A percentile compares a stretch with the other conserved stretches of the same genome.
phyloP scores from a whole-genome alignment of 495 filamentous ascomycete species.

The Cudoniella acicularis region DNA sequence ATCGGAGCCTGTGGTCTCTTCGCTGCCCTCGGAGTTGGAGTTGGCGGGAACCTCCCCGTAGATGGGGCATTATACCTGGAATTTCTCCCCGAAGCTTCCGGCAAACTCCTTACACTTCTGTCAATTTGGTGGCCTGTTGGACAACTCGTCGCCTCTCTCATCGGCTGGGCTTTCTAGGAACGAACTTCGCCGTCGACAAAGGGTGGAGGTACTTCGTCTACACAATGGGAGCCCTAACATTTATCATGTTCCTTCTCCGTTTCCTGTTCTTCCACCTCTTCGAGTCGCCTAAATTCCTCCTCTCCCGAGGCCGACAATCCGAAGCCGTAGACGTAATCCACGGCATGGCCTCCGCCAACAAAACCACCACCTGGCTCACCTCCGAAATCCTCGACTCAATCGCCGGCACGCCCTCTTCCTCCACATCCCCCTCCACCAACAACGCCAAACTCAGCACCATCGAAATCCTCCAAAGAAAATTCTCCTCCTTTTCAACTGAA shows the following conservation, averaged over 20 bases:
- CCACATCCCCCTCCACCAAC: conserved; percentile 21
- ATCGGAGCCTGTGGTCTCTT: conserved; percentile 57
- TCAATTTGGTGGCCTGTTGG: conserved; percentile 82
- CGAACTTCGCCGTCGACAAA: conserved; percentile 62
- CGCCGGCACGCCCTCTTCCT: conserved; percentile 38
- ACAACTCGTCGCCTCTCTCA: conserved; percentile 61
- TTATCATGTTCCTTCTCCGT: conserved; percentile 65
- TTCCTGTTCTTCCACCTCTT: conserved; percentile 80
- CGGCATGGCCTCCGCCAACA: conserved; percentile 68
- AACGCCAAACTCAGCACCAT: conserved; percentile 27
- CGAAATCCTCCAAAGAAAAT: conserved; percentile 15
- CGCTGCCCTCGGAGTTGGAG: conserved; percentile 45
- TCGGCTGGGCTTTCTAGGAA: conserved; percentile 74
- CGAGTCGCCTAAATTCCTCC: conserved; percentile 80
- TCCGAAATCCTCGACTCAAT: conserved; percentile 53
- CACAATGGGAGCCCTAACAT: conserved; percentile 69
- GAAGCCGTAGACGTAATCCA: conserved; percentile 75
- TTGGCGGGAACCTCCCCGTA: conserved; percentile 73
- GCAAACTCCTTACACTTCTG: conserved; percentile 71
- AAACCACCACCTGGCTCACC: conserved; percentile 60
- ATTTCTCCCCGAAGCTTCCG: conserved; percentile 72
- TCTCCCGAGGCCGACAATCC: conserved; percentile 67
- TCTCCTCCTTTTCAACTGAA: conserved; percentile 36
- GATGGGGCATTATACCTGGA: conserved; percentile 79
- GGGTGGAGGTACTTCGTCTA: conserved; percentile 78